phyloP scores from a whole-genome alignment of 2,329 filamentous ascomycete species.

The Colletotrichum liaoningense region DNA sequence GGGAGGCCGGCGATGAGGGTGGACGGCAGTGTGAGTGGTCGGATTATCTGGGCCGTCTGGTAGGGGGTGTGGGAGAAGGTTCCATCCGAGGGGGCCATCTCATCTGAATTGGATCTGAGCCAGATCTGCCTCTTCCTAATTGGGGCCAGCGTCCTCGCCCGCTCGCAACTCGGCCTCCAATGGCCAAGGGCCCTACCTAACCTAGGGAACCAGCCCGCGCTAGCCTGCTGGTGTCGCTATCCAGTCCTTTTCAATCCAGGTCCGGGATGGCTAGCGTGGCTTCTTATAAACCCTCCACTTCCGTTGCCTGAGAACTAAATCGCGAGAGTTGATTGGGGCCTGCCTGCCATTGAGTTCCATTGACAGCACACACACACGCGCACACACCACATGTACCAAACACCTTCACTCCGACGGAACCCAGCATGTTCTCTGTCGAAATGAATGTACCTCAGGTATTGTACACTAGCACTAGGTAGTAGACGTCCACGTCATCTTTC shows the following conservation, averaged over 20 bases:
- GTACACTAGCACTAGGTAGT: neutral
- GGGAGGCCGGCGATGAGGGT: neutral
- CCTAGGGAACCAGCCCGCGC: neutral
- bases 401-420: no score
- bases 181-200: neutral
- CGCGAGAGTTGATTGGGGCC: no score
- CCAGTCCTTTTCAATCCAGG: neutral
- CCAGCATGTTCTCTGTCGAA: neutral
- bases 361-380: no score
- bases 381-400: no score
- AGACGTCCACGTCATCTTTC: neutral
- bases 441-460: neutral
- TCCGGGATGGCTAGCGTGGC: neutral
- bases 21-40: neutral
- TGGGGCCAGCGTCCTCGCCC: neutral
- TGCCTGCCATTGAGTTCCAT: no score
- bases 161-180: neutral
- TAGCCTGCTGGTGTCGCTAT: neutral
- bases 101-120: conserved; percentile 18
- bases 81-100: conserved; percentile 7
- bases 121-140: neutral
- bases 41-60: neutral
- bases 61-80: neutral
- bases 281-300: neutral
- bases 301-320: no score